Conservation (phyloP, 108 stramenopile species). For the Conticribra weissflogii region DNA sequence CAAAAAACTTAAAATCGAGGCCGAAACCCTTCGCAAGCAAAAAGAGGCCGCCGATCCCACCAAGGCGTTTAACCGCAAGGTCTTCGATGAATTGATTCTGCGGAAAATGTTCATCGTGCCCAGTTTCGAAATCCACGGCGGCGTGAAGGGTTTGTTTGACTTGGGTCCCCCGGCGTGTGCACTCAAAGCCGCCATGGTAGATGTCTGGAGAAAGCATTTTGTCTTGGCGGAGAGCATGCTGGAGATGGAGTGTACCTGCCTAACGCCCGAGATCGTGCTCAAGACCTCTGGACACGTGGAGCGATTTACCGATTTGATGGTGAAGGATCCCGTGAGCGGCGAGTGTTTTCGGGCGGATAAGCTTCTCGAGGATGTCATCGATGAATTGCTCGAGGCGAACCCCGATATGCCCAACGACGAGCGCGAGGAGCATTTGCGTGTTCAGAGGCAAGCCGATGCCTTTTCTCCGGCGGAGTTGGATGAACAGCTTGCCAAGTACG, state of each 20-base stretch:
- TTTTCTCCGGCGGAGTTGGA: slow-evolving; percentile 95
- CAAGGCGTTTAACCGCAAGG: slow-evolving; percentile 79
- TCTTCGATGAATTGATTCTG: slow-evolving; percentile 95
- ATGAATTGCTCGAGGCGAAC: slow-evolving; percentile 86
- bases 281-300: slow-evolving; percentile 99
- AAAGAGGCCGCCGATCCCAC: slow-evolving; percentile 53
- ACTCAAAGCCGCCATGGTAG: slow-evolving; percentile 97
- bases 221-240: slow-evolving; percentile 97
- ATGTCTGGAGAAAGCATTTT: slow-evolving; percentile 97
- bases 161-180: slow-evolving; percentile 98
- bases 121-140: slow-evolving; percentile 99
- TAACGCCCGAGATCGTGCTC: slow-evolving; percentile 95
- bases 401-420: slow-evolving; percentile 85
- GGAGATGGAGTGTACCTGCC: slow-evolving; percentile 99
- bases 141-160: slow-evolving; percentile 98
- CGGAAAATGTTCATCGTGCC: slow-evolving; percentile 99
- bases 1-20: slow-evolving; percentile 75
- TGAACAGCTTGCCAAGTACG: slow-evolving; percentile 84
- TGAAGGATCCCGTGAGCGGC: slow-evolving; percentile 86
- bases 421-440: slow-evolving; percentile 85
- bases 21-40: slow-evolving; percentile 61
- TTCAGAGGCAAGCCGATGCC: slow-evolving; percentile 98
- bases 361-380: slow-evolving; percentile 98
- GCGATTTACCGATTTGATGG: slow-evolving; percentile 99
- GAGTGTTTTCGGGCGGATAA: slow-evolving; percentile 98